Conservation (phyloP, 148 eudicot species). For the Cornus suecica region DNA sequence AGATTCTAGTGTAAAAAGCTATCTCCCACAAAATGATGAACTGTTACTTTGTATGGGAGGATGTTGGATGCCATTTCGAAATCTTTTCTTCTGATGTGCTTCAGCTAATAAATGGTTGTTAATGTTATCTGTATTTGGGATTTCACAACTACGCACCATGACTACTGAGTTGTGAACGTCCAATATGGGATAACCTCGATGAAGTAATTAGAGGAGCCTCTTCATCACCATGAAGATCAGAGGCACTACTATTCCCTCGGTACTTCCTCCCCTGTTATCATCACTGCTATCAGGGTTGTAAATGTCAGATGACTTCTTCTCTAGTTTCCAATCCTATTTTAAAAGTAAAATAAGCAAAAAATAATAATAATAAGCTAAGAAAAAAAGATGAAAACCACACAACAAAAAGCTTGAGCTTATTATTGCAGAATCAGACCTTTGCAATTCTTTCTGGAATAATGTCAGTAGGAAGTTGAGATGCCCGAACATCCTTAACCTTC, state of each 20-base stretch:
- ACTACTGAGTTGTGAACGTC: slow-evolving; percentile 28
- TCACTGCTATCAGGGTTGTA: slow-evolving; percentile 26
- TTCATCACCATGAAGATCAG: slow-evolving; percentile 29
- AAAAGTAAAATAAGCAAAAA: no score
- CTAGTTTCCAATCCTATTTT: slow-evolving; percentile 42
- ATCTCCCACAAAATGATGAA: not conserved
- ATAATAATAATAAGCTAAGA: not conserved
- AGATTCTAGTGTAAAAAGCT: not conserved
- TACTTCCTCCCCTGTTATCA: slow-evolving; percentile 1
- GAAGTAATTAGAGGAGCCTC: slow-evolving; percentile 36
- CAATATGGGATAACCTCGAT: slow-evolving; percentile 38
- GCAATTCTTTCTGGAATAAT: slow-evolving; percentile 34
- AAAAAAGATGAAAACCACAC: slow-evolving; percentile 1
- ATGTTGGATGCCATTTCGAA: not conserved
- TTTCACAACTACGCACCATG: slow-evolving; percentile 3
- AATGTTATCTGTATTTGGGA: not conserved
- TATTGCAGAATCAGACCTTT: slow-evolving; percentile 23
- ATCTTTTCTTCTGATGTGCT: not conserved
- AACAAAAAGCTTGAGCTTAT: not conserved
- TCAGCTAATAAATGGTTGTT: not conserved
- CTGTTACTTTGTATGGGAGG: not conserved
- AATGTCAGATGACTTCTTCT: slow-evolving; percentile 40
- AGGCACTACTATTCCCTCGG: slow-evolving; percentile 20
- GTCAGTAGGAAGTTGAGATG: slow-evolving; percentile 35
- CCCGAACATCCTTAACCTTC: slow-evolving; percentile 40